Conservation (phyloP, 2,329 filamentous ascomycete genomes). For the Curvularia hawaiiensis region DNA sequence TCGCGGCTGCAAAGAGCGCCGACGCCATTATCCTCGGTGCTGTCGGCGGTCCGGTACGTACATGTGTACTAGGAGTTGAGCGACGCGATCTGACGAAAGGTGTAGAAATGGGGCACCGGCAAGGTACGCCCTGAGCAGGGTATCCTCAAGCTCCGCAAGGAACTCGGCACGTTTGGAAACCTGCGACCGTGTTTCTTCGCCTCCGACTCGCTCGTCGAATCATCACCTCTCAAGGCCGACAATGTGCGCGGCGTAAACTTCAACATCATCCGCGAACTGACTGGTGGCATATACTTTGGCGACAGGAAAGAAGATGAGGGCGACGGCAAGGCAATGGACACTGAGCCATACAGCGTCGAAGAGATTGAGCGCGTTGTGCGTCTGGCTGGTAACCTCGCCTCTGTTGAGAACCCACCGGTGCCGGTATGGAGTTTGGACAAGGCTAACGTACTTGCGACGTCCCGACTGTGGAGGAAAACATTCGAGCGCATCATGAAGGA, state of each 20-base stretch:
- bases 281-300: conserved; percentile 94
- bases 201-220: conserved; percentile 74
- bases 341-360: conserved; percentile 79
- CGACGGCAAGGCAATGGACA: conserved; percentile 77
- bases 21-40: conserved; percentile 91
- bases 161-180: conserved; percentile 94
- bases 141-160: conserved; percentile 86
- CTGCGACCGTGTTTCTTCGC: conserved; percentile 96
- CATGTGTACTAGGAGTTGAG: background rate
- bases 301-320: conserved; percentile 82
- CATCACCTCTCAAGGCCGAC: conserved; percentile 83
- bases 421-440: conserved; percentile 91
- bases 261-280: conserved; percentile 89
- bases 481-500: conserved; percentile 82
- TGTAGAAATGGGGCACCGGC: conserved; percentile 86
- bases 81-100: conserved; percentile 16
- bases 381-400: conserved; percentile 79
- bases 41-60: conserved; percentile 82
- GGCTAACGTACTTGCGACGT: conserved; percentile 93
- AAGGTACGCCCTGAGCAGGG: conserved; percentile 90
- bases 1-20: conserved; percentile 80
- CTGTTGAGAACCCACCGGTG: conserved; percentile 74
- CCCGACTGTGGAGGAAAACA: conserved; percentile 85
- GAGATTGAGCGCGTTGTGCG: conserved; percentile 91
- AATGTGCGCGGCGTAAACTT: conserved; percentile 89